These are phyloP conservation scores for Crithidia sp. DNA, from an alignment of 208 protist genomes.

Conservation along the genomic window DNA sequence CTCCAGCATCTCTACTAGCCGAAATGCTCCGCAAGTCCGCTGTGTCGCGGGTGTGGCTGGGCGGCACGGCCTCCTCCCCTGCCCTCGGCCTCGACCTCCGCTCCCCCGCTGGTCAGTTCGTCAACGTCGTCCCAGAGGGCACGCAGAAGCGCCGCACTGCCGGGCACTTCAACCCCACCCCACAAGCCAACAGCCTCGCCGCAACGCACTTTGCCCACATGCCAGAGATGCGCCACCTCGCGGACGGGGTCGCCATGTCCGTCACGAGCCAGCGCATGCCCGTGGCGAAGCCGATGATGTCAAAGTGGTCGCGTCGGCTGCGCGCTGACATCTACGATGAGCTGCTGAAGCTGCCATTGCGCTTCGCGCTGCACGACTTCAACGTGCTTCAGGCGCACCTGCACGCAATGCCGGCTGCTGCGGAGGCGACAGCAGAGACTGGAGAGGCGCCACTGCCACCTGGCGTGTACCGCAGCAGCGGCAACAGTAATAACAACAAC, in stretches of 20 bases:
- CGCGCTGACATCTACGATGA: slow-evolving; percentile 88
- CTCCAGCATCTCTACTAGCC: background rate
- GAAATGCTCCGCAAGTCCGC: slow-evolving; percentile 45
- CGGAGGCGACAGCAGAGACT: background rate
- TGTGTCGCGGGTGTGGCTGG: slow-evolving; percentile 60
- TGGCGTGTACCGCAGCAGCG: slow-evolving; percentile 24
- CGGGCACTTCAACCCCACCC: slow-evolving; percentile 38
- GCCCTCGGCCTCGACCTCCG: slow-evolving; percentile 71
- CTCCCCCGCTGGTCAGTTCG: slow-evolving; percentile 54
- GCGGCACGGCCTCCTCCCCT: slow-evolving; percentile 54
- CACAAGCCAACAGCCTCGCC: slow-evolving; percentile 35
- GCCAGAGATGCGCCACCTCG: slow-evolving; percentile 32
- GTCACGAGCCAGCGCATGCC: slow-evolving; percentile 31
- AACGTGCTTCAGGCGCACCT: slow-evolving; percentile 51
- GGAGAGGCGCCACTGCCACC: slow-evolving; percentile 21
- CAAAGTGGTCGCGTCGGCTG: slow-evolving; percentile 65
- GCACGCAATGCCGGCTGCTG: slow-evolving; percentile 14
- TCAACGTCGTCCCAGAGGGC: slow-evolving; percentile 76
- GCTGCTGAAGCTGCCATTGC: slow-evolving; percentile 84
- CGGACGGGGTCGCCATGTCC: slow-evolving; percentile 25
- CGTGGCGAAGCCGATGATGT: slow-evolving; percentile 28
- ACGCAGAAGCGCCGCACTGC: slow-evolving; percentile 43
- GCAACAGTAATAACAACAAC: background rate
- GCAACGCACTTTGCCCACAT: slow-evolving; percentile 28
- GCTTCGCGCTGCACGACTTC: slow-evolving; percentile 84